Conservation (phyloP, 352 stramenopile species). For the Phytophthora capsici region DNA sequence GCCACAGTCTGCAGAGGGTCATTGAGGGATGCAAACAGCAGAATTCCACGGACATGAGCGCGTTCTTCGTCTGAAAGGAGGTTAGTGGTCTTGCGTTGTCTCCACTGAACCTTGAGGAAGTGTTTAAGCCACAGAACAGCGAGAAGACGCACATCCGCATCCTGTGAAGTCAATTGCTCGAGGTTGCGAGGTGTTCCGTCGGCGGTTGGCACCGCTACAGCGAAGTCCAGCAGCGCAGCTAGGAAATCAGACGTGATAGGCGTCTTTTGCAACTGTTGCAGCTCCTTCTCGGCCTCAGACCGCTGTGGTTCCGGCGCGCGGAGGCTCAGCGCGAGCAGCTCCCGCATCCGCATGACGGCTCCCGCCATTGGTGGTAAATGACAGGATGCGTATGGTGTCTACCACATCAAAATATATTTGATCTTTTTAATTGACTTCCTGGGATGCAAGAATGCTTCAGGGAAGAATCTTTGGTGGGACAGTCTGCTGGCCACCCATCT, state of each 20-base stretch:
- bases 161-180: conserved; percentile 31
- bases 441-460: background rate
- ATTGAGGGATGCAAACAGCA: conserved; percentile 75
- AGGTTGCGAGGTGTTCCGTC: conserved; percentile 37
- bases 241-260: conserved; percentile 49
- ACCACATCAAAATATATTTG: background rate
- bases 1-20: conserved; percentile 63
- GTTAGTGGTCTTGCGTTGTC: conserved; percentile 37
- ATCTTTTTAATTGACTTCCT: conserved; percentile 3
- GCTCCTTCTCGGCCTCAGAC: conserved; percentile 55
- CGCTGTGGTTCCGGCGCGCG: conserved; percentile 45
- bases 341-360: conserved; percentile 44
- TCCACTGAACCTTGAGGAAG: conserved; percentile 60
- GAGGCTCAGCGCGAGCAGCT: conserved; percentile 62
- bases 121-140: conserved; percentile 85
- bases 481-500: conserved; percentile 69
- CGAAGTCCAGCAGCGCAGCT: conserved; percentile 49
- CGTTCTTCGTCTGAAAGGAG: conserved; percentile 52
- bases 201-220: conserved; percentile 43
- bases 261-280: conserved; percentile 56
- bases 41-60: conserved; percentile 47
- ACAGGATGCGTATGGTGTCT: background rate
- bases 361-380: conserved; percentile 25
- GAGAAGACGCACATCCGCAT: conserved; percentile 65
- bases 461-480: conserved; percentile 11